Evolutionary conservation across 2,329 filamentous ascomycete genomes (phyloP).

Genomic region (Neurospora sp.): DNA sequence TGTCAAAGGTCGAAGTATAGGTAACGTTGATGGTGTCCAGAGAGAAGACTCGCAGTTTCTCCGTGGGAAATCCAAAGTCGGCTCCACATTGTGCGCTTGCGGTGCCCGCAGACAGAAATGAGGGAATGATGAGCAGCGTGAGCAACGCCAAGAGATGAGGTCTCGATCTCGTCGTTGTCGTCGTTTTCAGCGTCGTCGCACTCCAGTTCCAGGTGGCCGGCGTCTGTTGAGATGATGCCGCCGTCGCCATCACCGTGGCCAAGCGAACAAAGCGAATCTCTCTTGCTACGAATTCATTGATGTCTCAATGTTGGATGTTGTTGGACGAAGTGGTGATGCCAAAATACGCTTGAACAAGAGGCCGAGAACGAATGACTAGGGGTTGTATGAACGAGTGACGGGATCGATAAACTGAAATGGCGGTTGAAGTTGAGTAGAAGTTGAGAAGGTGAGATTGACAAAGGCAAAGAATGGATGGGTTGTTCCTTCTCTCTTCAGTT

Average conservation of each 20-base stretch:
- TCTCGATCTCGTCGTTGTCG: slow-evolving; percentile 5
- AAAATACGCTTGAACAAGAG: not conserved
- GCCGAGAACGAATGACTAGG: not conserved
- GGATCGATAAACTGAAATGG: slow-evolving; percentile 6
- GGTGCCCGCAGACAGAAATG: slow-evolving; percentile 7
- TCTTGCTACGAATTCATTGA: slow-evolving; percentile 11
- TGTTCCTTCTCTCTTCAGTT: not conserved
- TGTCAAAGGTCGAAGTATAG: slow-evolving; percentile 14
- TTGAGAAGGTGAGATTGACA: slow-evolving; percentile 1
- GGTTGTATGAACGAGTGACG: not conserved
- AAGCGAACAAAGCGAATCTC: slow-evolving; percentile 7
- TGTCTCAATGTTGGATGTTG: not conserved
- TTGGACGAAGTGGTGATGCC: not conserved
- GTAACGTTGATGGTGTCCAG: slow-evolving; percentile 19
- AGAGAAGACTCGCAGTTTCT: slow-evolving; percentile 8
- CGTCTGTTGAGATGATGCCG: not conserved
- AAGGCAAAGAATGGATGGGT: not conserved
- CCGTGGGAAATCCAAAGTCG: slow-evolving; percentile 11
- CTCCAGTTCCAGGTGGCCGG: not conserved
- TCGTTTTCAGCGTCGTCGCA: slow-evolving; percentile 4
- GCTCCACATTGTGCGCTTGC: slow-evolving; percentile 8
- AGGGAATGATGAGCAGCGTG: slow-evolving; percentile 7
- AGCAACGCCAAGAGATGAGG: slow-evolving; percentile 5
- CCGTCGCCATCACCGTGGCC: slow-evolving; percentile 15
- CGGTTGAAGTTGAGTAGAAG: slow-evolving; percentile 4